Percentiles rank a stretch among this genome's conserved stretches.
Evolutionary conservation across 108 stramenopile genomes (phyloP).

Genomic region (Cyclotella kingstonii): DNA sequence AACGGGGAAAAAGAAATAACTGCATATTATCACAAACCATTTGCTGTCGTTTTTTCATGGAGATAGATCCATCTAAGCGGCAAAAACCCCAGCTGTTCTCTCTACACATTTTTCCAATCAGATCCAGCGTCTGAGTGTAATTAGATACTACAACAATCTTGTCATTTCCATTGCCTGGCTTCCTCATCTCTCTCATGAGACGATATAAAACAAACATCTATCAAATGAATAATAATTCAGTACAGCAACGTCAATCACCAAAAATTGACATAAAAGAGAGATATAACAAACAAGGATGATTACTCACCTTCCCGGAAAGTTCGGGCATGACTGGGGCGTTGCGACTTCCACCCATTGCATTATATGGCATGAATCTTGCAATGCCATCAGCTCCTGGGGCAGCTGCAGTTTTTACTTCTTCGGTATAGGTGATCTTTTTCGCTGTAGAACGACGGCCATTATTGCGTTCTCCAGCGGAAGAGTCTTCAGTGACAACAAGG

Average conservation of each 20-base stretch:
- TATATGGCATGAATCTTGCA: constrained; percentile 75
- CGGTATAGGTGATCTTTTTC: constrained; percentile 67
- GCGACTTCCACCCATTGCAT: constrained; percentile 50
- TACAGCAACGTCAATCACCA: neutral
- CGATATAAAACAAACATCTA: constrained; percentile 89
- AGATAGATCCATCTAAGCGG: constrained; percentile 89
- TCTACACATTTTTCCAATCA: constrained; percentile 93
- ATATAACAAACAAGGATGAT: neutral
- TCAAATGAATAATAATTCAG: neutral
- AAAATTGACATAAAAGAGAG: neutral
- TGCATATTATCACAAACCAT: constrained; percentile 51
- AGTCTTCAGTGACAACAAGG: constrained; percentile 71
- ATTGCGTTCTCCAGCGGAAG: constrained; percentile 22
- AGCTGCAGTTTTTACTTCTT: constrained; percentile 60
- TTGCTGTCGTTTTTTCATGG: constrained; percentile 92
- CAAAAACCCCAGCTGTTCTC: constrained; percentile 93
- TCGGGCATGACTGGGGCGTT: constrained; percentile 78
- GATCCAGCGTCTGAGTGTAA: constrained; percentile 95
- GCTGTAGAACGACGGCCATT: constrained; percentile 53
- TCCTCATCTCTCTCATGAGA: constrained; percentile 93
- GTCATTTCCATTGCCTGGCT: constrained; percentile 83
- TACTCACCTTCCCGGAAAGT: constrained; percentile 75
- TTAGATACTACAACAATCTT: constrained; percentile 98
- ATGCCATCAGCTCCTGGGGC: constrained; percentile 85
- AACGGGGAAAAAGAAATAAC: neutral